Percentiles rank a stretch among this genome's conserved stretches.
These are phyloP conservation scores for Naganishia liquefaciens DNA, from an alignment of 1,284 basidiomycete species.

Conservation along the genomic window DNA sequence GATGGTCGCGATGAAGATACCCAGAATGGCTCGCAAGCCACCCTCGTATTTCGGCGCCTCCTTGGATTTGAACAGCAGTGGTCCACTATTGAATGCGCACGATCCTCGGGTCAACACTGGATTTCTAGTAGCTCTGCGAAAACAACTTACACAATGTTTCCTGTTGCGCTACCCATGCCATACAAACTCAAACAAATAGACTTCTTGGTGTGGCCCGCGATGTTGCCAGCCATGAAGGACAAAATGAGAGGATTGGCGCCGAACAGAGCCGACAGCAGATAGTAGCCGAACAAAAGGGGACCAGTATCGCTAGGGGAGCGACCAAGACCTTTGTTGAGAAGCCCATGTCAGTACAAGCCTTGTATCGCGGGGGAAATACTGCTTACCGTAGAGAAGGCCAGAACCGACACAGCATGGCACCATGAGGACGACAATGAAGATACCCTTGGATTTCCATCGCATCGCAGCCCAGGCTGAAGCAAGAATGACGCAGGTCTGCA, in stretches of 20 bases:
- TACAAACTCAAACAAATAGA: conserved; percentile 41
- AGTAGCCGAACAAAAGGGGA: conserved; percentile 40
- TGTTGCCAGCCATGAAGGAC: conserved; percentile 41
- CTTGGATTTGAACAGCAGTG: conserved; percentile 42
- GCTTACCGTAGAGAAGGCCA: conserved; percentile 20
- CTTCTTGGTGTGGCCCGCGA: conserved; percentile 47
- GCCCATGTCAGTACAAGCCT: too few relatives aligned
- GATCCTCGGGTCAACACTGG: background rate
- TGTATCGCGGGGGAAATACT: background rate
- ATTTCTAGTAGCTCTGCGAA: conserved; percentile 28
- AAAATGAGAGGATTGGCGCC: conserved; percentile 41
- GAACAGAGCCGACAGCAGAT: conserved; percentile 41
- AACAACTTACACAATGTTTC: conserved; percentile 37
- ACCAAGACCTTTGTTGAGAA: conserved; percentile 11
- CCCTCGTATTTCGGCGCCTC: conserved; percentile 40
- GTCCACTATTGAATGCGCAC: conserved; percentile 31
- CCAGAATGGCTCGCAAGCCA: conserved; percentile 42
- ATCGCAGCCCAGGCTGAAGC: conserved; percentile 17
- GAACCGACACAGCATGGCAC: conserved; percentile 32
- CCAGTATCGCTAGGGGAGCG: conserved; percentile 24
- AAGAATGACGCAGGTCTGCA: conserved; percentile 17
- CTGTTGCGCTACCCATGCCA: conserved; percentile 40
- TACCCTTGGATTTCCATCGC: conserved; percentile 9
- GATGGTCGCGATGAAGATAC: conserved; percentile 39
- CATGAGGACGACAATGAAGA: conserved; percentile 15